Evolutionary conservation across 78 protist species (phyloP), one percentile per base, ranked within the genome.

Genomic region (Dictyostelium firmibasis): DNA sequence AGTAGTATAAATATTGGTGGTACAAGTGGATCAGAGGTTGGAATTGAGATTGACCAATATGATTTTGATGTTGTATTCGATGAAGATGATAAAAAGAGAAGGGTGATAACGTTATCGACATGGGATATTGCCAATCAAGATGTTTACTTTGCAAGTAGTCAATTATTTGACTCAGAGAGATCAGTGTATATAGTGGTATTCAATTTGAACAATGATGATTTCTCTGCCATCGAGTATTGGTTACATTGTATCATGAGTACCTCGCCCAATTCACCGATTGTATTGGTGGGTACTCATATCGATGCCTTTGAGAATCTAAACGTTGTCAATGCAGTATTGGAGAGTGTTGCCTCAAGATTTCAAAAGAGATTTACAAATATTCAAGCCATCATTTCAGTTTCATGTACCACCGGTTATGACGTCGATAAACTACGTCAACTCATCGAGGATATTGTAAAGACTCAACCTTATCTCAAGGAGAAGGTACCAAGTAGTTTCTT

Each of bases 261-360:
- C 4, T 75, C 95, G 27, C 97, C 94, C 3, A 87, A 78, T 50
- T 91, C 87, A 16, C 94, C 94, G 1, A 92, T 95, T 33, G 81
- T 95, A 16, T 35, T 95, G 44, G 97, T 95, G 6, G 97, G 96
- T 10, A 95, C 97, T 2, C 97, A 95, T 57, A 84, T 82, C 16
- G 97, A 95, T 38, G 74, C 57, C 2, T 89, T 81, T 50, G 87
- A 81, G 20, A 75, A 78, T 50, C 3, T 81, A 43, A 69, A 62
- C 6, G 41, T 29, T 27, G 94, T 89, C 43, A 60, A 79, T 43
- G 47, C 23, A 27, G 50, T 67, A 3, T 62, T 89, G 25, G 94
- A 89, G 72, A 43, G 23, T 20, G 64, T 60, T 16, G 84, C 85
- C 18, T 60, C 47, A 16, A 7, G 57, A 9, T 89, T 89, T 85